A percentile compares a stretch with the other conserved stretches of the same genome.
Conservation (phyloP, 2,329 filamentous ascomycete genomes). For the Lecanicillium sp. region DNA sequence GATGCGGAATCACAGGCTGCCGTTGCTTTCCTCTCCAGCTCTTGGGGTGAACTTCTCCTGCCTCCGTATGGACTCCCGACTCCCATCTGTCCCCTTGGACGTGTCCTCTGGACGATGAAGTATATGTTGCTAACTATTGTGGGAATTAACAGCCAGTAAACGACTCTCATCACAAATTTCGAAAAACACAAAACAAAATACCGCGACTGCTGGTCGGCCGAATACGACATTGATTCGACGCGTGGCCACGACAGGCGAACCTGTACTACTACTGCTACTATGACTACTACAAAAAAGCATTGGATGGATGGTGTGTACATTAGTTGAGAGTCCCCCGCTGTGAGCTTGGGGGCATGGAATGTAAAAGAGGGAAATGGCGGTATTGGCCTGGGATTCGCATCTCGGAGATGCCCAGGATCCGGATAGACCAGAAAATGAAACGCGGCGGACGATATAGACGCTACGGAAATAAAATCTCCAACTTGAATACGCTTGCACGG, state of each 20-base stretch:
- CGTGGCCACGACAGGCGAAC: neutral
- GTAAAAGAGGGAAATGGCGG: too few relatives aligned
- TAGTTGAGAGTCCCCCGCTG: neutral
- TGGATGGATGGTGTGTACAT: constrained; percentile 6
- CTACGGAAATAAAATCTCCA: too few relatives aligned
- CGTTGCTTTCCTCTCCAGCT: constrained; percentile 59
- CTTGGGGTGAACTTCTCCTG: constrained; percentile 59
- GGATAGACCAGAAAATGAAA: too few relatives aligned
- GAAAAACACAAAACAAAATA: neutral
- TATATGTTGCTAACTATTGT: neutral
- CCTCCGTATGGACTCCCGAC: constrained; percentile 44
- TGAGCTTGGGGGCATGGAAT: too few relatives aligned
- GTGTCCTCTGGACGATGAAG: too few relatives aligned
- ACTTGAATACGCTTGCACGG: too few relatives aligned
- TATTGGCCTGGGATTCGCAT: too few relatives aligned
- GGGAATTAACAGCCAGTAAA: constrained; percentile 3
- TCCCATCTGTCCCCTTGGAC: too few relatives aligned
- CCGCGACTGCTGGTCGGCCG: neutral
- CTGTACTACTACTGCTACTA: constrained; percentile 5
- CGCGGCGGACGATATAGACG: too few relatives aligned
- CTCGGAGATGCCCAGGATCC: too few relatives aligned
- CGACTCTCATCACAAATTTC: constrained; percentile 5
- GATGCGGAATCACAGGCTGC: constrained; percentile 42
- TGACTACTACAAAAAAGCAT: too few relatives aligned
- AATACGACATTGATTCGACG: neutral